Percentiles rank a stretch among this genome's conserved stretches.
Evolutionary conservation across 371 early-diverging fungal genomes (phyloP).

Genomic region (Apophysomyces sp.): DNA sequence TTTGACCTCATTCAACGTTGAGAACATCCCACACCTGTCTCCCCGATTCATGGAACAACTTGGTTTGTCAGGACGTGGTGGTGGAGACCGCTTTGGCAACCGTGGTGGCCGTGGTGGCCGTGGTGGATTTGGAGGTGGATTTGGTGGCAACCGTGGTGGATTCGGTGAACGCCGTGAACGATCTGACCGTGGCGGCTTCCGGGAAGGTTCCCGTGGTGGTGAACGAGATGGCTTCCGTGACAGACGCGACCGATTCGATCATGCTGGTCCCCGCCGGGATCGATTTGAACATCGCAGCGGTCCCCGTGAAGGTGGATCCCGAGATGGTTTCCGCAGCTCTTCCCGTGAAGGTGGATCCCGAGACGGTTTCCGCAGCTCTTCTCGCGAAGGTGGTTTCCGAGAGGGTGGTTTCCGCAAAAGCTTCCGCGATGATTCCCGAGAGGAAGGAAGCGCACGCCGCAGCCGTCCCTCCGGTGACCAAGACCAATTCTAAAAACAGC

Average conservation of each 20-base stretch:
- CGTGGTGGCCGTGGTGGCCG: constrained; percentile 4
- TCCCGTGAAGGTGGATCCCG: neutral
- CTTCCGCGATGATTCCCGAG: neutral
- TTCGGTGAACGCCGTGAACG: constrained; percentile 7
- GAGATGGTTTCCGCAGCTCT: neutral
- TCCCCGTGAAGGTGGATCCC: neutral
- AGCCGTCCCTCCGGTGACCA: too few species aligned
- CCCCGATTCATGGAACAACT: constrained; percentile 46
- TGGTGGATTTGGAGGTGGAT: neutral
- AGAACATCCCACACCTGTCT: constrained; percentile 51
- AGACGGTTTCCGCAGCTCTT: neutral
- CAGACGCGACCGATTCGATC: neutral
- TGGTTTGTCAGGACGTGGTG: constrained; percentile 28
- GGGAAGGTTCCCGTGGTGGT: neutral
- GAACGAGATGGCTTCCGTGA: constrained; percentile 3
- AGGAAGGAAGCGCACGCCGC: too few species aligned
- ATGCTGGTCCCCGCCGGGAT: neutral
- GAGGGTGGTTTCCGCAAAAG: neutral
- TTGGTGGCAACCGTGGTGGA: neutral
- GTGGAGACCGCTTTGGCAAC: constrained; percentile 7
- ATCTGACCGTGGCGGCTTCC: neutral
- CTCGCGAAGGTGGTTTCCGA: neutral
- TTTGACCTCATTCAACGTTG: constrained; percentile 40
- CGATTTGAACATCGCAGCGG: too few species aligned
- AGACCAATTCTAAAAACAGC: too few species aligned